Conservation (phyloP, 805 yeast genomes). For the Starmerella etchellsii region DNA sequence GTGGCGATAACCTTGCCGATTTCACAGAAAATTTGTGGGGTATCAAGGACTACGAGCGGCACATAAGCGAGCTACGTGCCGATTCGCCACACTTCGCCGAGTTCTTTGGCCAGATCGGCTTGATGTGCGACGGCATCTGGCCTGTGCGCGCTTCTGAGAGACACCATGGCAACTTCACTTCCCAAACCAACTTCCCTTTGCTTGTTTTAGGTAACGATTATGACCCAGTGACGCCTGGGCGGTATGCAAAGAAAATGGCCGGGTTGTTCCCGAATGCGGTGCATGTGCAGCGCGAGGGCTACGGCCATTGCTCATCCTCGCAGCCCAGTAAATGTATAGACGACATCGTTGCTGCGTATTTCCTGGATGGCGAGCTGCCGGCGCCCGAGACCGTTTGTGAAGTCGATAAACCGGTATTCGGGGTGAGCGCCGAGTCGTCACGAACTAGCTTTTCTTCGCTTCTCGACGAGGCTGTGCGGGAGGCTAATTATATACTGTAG, state of each 20-base stretch:
- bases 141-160: slow-evolving; percentile 7
- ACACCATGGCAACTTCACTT: slow-evolving; percentile 3
- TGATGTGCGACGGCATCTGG: slow-evolving; percentile 9
- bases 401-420: background rate
- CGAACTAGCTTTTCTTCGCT: no score
- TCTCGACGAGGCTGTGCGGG: no score
- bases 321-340: slow-evolving; percentile 14
- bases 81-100: slow-evolving; percentile 8
- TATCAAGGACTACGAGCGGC: slow-evolving; percentile 3
- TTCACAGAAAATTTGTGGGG: slow-evolving; percentile 1
- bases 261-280: slow-evolving; percentile 8
- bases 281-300: slow-evolving; percentile 12
- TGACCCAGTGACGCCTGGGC: slow-evolving; percentile 18
- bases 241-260: slow-evolving; percentile 14
- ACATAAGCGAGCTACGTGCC: background rate
- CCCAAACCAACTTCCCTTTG: slow-evolving; percentile 5
- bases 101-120: slow-evolving; percentile 4
- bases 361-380: slow-evolving; percentile 13
- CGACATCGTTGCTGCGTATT: slow-evolving; percentile 7
- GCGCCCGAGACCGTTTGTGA: slow-evolving; percentile 10
- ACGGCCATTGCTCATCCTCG: slow-evolving; percentile 16
- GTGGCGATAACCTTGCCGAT: background rate
- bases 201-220: slow-evolving; percentile 14
- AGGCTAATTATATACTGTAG: no score
- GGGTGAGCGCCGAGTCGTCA: background rate